A percentile compares a stretch with the other conserved stretches of the same genome.
Conservation (phyloP, 805 yeast genomes). For the Kregervanrija pseudodelftensis region DNA sequence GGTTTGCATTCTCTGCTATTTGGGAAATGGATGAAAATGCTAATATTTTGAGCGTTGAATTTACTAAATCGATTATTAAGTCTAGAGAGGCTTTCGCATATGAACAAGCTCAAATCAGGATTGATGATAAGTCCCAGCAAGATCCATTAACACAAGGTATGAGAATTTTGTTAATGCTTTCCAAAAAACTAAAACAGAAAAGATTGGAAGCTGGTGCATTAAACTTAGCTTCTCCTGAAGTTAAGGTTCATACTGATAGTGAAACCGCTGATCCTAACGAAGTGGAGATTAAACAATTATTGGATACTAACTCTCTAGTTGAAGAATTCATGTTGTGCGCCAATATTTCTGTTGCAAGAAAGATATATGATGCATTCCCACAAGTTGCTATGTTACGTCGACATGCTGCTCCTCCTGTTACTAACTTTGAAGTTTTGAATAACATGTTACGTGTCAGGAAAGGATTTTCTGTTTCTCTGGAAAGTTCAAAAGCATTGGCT, state of each 20-base stretch:
- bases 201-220: conserved; percentile 94
- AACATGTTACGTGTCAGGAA: conserved; percentile 83
- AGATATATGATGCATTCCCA: conserved; percentile 87
- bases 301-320: conserved; percentile 91
- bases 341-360: conserved; percentile 90
- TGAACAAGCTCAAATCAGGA: conserved; percentile 85
- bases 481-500: conserved; percentile 84
- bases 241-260: conserved; percentile 92
- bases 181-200: conserved; percentile 76
- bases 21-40: conserved; percentile 94
- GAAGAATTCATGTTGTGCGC: conserved; percentile 99
- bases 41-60: conserved; percentile 69
- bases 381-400: conserved; percentile 98
- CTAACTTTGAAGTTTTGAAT: conserved; percentile 83
- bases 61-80: conserved; percentile 79
- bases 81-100: conserved; percentile 94
- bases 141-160: conserved; percentile 88
- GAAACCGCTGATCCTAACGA: conserved; percentile 96
- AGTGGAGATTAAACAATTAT: conserved; percentile 80
- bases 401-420: conserved; percentile 94
- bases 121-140: conserved; percentile 66
- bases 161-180: conserved; percentile 72
- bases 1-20: conserved; percentile 90
- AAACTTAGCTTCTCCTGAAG: conserved; percentile 96
- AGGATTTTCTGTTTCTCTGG: conserved; percentile 66